Percentiles rank a stretch among this genome's conserved stretches.
Evolutionary conservation across 78 protist species (phyloP).

Genomic region (Chrysochromulina parva): DNA sequence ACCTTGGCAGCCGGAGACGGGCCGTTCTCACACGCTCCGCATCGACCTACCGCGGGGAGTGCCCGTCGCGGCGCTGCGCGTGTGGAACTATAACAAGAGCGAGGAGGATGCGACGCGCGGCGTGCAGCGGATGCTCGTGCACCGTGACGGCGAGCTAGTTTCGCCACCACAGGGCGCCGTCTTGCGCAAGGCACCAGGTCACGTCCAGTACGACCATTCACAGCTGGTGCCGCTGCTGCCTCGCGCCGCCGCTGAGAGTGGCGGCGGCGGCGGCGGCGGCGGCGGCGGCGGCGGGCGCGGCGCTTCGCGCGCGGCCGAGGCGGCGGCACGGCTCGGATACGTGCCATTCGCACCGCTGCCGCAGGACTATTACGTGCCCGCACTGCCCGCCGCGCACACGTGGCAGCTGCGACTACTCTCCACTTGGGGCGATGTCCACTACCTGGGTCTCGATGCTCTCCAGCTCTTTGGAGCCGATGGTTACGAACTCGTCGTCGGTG

Average conservation of each 20-base stretch:
- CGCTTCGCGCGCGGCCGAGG: too few species aligned
- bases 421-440: background rate
- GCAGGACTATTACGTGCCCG: background rate
- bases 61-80: background rate
- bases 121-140: background rate
- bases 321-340: too few species aligned
- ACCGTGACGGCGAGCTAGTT: background rate
- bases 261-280: too few species aligned
- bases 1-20: background rate
- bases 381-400: background rate
- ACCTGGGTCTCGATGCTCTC: background rate
- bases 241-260: too few species aligned
- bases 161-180: background rate
- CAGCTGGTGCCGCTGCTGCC: too few species aligned
- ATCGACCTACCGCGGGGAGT: background rate
- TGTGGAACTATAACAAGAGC: slow-evolving; percentile 19
- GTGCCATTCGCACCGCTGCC: too few species aligned
- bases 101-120: background rate
- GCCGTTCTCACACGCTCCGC: background rate
- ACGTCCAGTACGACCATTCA: too few species aligned
- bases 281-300: too few species aligned
- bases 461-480: background rate
- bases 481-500: background rate
- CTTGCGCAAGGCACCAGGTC: background rate
- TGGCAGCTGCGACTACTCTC: background rate